Base-by-base conservation (phyloP, 2,329 filamentous ascomycete species). In the Furcasterigmium sp. region DNA sequence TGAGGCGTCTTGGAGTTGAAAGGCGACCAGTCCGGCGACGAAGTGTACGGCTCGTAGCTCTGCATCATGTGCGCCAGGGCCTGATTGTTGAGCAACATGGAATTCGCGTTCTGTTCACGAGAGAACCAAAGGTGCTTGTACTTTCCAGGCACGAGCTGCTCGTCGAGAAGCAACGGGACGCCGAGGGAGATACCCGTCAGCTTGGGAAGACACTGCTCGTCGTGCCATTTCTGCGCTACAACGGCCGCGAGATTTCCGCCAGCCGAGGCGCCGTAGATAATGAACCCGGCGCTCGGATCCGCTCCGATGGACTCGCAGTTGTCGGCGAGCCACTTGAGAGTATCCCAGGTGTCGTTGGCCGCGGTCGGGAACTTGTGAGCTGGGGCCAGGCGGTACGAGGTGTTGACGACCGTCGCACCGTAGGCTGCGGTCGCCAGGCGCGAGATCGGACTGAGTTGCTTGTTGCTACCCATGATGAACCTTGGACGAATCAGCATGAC, bases 361-460 rank as follows among this genome's bases (percentile, higher is more conserved):
- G 61, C 61, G 7, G 50, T 55, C 0, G 71, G 71, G 45, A 72
- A 74, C 26, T 58, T 59, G 44, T 69, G 55, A 45, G 72, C 69
- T 0, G 72, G 72, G 2, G 66, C 70, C 9, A 75, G 61, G 1
- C 71, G 56, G 48, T 75, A 75, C 37, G 71, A 69, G 2, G 72
- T 61, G 48, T 67, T 70, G 11, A 73, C 58, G 5, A 48, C 43
- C 3, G 25, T 38, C 11, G 32, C 43, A 9, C 35, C 26, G 14
- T 35, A 40, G 3, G 36, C 9, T 11, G n/a, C 29, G 9, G 39
- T 18, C 3, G 17, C 37, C 0, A 23, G 23, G 14, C 41, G 41
- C 15, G 37, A 35, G 11, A 19, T 19, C 2, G 15, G 13, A 11
- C 30, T 35, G 17, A 37, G 19, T 3, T 43, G 30, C 4, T n/a